Percentiles rank a stretch among this genome's conserved stretches.
Conservation (phyloP, 2,329 filamentous ascomycete genomes). For the Ambrosiella xylebori region DNA sequence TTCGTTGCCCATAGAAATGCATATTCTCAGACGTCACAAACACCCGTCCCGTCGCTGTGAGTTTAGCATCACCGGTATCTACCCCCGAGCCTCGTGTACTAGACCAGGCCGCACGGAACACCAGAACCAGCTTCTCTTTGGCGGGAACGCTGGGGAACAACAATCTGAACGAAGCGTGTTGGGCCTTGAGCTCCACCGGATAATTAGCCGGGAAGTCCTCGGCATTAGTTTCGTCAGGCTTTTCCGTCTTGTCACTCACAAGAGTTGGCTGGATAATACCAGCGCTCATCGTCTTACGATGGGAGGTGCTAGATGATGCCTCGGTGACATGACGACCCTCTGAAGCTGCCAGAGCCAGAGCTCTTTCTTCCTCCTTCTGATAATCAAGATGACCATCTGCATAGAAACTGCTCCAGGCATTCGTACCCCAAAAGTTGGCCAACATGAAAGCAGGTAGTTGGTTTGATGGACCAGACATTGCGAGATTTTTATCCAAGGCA, state of each 20-base stretch:
- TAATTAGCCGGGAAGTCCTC: slow-evolving; percentile 57
- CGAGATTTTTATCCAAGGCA: slow-evolving; percentile 56
- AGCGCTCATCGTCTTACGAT: slow-evolving; percentile 14
- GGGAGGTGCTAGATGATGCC: slow-evolving; percentile 3
- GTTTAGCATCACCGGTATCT: slow-evolving; percentile 9
- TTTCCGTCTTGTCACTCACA: slow-evolving; percentile 3
- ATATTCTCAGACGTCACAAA: slow-evolving; percentile 78
- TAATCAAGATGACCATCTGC: slow-evolving; percentile 15
- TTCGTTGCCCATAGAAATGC: slow-evolving; percentile 92
- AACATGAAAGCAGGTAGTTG: slow-evolving; percentile 70
- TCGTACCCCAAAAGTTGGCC: slow-evolving; percentile 87
- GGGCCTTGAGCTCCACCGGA: slow-evolving; percentile 62
- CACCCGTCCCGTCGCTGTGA: slow-evolving; percentile 54
- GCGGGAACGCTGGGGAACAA: slow-evolving; percentile 67
- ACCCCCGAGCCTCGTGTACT: slow-evolving; percentile 29
- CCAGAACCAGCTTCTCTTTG: slow-evolving; percentile 70
- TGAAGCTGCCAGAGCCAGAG: slow-evolving; percentile 8
- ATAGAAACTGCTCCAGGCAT: slow-evolving; percentile 44
- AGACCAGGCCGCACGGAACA: slow-evolving; percentile 80
- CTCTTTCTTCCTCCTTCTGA: slow-evolving; percentile 10
- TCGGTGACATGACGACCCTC: slow-evolving; percentile 10
- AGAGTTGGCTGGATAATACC: slow-evolving; percentile 9
- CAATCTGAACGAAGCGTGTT: slow-evolving; percentile 84
- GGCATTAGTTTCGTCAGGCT: slow-evolving; percentile 7
- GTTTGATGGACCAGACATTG: slow-evolving; percentile 41